A percentile compares a stretch with the other conserved stretches of the same genome.
Conservation (phyloP, 495 filamentous ascomycete species). For the Lophiostoma macrostomum region DNA sequence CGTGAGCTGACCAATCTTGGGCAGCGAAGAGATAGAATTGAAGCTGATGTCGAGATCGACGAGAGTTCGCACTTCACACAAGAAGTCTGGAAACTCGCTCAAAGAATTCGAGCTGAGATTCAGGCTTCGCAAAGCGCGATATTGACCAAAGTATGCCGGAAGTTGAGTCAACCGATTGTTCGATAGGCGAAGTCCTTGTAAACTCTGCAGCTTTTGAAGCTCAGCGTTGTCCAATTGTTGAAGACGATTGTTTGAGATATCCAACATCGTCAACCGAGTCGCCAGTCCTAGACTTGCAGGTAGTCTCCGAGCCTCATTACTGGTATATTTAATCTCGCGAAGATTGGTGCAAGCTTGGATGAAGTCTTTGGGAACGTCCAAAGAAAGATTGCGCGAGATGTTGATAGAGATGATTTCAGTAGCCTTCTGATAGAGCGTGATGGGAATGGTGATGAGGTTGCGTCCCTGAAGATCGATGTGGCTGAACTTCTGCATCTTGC, state of each 20-base stretch:
- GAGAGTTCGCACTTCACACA: conserved; percentile 76
- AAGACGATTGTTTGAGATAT: conserved; percentile 90
- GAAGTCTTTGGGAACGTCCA: conserved; percentile 95
- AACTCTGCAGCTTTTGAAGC: conserved; percentile 63
- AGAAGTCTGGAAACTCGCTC: conserved; percentile 74
- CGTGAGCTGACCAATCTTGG: conserved; percentile 72
- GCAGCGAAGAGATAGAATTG: conserved; percentile 77
- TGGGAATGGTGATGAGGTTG: conserved; percentile 92
- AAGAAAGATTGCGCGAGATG: conserved; percentile 81
- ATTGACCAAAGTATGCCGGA: conserved; percentile 76
- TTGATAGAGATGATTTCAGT: conserved; percentile 93
- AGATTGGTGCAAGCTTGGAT: conserved; percentile 88
- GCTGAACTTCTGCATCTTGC: conserved; percentile 80
- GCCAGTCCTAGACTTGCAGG: conserved; percentile 82
- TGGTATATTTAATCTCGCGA: conserved; percentile 89
- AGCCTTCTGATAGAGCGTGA: conserved; percentile 85
- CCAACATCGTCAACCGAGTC: conserved; percentile 76
- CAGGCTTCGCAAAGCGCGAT: conserved; percentile 70
- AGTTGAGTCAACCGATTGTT: conserved; percentile 82
- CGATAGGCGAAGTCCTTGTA: conserved; percentile 86
- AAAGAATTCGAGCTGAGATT: conserved; percentile 92
- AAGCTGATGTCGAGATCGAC: conserved; percentile 97
- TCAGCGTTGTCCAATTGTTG: conserved; percentile 82
- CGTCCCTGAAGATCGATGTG: conserved; percentile 90
- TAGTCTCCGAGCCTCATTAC: conserved; percentile 85